A percentile compares a stretch with the other conserved stretches of the same genome.
phyloP scores from a whole-genome alignment of 768 basidiomycete species.

The Naganishia friedmannii region DNA sequence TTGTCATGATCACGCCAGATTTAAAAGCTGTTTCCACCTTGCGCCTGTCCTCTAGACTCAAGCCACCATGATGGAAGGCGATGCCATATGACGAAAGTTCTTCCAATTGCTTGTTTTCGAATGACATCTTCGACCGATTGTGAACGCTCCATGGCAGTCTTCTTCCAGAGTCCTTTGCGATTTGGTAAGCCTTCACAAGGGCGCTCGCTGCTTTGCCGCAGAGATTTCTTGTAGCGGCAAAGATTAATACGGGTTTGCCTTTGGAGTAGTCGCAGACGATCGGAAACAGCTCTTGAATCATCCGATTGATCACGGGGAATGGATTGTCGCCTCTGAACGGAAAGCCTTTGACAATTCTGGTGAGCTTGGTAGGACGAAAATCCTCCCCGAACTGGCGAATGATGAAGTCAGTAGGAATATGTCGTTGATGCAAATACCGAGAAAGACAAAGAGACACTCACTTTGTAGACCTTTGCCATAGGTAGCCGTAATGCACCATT shows the following conservation, averaged over 20 bases:
- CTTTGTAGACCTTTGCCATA: conserved; percentile 68
- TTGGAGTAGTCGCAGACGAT: conserved; percentile 69
- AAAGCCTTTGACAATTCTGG: conserved; percentile 69
- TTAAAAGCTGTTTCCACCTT: conserved; percentile 71
- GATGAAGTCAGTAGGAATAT: neutral
- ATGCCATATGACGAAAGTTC: conserved; percentile 72
- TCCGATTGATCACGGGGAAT: conserved; percentile 67
- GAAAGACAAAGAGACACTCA: conserved; percentile 41
- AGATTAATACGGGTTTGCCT: conserved; percentile 82
- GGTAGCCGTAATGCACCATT: conserved; percentile 32
- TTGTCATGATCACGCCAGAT: conserved; percentile 62
- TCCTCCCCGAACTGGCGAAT: conserved; percentile 78
- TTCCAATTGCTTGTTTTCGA: conserved; percentile 68
- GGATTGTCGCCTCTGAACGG: conserved; percentile 63
- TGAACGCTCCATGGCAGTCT: conserved; percentile 30
- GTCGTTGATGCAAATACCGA: neutral
- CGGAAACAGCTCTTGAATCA: conserved; percentile 71
- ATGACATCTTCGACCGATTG: conserved; percentile 40
- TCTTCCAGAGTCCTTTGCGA: conserved; percentile 55
- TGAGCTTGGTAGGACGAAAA: conserved; percentile 79
- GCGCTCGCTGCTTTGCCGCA: conserved; percentile 59
- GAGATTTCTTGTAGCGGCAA: conserved; percentile 75
- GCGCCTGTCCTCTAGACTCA: conserved; percentile 69
- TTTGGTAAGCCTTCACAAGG: conserved; percentile 68
- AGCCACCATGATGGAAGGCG: conserved; percentile 88